These are phyloP conservation scores for Litsea cubeba DNA, from an alignment of 164 flowering plant species.

Conservation along the genomic window DNA sequence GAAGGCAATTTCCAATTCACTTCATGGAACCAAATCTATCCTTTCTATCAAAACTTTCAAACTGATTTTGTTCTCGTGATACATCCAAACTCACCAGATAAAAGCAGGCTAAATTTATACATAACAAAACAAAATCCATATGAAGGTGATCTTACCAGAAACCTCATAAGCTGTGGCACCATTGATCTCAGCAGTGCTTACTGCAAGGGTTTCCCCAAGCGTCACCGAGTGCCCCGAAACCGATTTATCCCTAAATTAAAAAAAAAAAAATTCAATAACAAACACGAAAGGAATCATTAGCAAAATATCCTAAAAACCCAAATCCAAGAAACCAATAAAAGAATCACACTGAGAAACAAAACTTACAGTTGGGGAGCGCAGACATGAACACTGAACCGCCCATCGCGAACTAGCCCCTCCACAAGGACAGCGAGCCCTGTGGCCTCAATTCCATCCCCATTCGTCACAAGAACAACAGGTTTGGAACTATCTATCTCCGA, in stretches of 20 bases:
- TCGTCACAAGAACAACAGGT: conserved; percentile 77
- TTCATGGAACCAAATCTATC: not conserved
- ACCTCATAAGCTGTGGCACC: conserved; percentile 92
- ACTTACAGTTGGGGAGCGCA: conserved; percentile 90
- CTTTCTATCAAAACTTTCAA: not conserved
- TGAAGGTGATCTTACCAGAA: conserved; percentile 43
- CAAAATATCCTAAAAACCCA: not conserved
- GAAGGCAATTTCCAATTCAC: not conserved
- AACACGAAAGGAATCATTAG: not conserved
- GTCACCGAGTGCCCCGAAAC: conserved; percentile 79
- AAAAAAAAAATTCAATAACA: conserved; percentile 2
- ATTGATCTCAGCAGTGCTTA: conserved; percentile 50
- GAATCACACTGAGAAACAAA: not conserved
- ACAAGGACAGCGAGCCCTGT: conserved; percentile 71
- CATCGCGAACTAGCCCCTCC: conserved; percentile 60
- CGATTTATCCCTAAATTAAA: conserved; percentile 53
- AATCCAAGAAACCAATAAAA: not conserved
- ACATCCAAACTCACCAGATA: not conserved
- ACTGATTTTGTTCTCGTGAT: not conserved
- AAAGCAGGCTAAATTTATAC: not conserved
- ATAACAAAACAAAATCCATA: not conserved
- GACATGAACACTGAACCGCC: conserved; percentile 66
- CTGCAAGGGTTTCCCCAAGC: conserved; percentile 59
- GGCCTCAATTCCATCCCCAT: conserved; percentile 85
- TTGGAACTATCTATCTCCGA: conserved; percentile 28